A percentile compares a stretch with the other conserved stretches of the same genome.
Conservation (phyloP, 352 stramenopile genomes). For the Peronospora farinosa region DNA sequence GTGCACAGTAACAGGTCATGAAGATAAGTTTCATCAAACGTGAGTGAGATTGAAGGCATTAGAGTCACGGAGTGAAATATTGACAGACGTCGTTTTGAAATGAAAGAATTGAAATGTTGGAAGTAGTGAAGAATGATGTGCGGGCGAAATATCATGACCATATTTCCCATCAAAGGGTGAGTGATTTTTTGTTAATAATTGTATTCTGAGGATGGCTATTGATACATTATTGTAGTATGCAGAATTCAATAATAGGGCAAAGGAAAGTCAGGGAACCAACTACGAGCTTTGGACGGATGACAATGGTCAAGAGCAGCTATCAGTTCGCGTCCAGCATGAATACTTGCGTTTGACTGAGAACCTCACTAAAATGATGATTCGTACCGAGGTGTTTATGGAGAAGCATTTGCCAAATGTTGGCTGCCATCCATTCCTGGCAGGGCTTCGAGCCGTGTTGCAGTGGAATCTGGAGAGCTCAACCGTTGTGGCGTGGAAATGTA, state of each 20-base stretch:
- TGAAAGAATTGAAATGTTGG: constrained; percentile 45
- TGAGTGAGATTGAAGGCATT: constrained; percentile 10
- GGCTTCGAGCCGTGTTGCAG: constrained; percentile 43
- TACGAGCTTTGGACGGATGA: constrained; percentile 36
- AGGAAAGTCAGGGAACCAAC: constrained; percentile 44
- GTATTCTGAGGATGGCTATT: not conserved
- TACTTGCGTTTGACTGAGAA: constrained; percentile 37
- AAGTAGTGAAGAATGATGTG: constrained; percentile 63
- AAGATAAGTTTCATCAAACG: constrained; percentile 35
- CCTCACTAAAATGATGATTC: constrained; percentile 33
- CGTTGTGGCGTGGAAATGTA: constrained; percentile 65
- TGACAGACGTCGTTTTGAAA: not conserved
- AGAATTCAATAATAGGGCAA: constrained; percentile 38
- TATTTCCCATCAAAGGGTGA: constrained; percentile 38
- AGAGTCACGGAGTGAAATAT: not conserved
- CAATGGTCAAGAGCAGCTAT: constrained; percentile 26
- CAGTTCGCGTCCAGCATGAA: constrained; percentile 35
- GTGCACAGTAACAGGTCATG: constrained; percentile 35
- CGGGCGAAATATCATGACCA: constrained; percentile 49
- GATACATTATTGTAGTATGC: constrained; percentile 38
- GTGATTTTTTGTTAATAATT: not conserved
- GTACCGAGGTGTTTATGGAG: constrained; percentile 43
- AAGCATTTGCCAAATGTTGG: constrained; percentile 43
- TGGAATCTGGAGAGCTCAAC: constrained; percentile 61
- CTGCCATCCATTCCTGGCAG: constrained; percentile 63